These are phyloP conservation scores for Oleoguttula mirabilis DNA, from an alignment of 495 filamentous ascomycete species.

Conservation along the genomic window DNA sequence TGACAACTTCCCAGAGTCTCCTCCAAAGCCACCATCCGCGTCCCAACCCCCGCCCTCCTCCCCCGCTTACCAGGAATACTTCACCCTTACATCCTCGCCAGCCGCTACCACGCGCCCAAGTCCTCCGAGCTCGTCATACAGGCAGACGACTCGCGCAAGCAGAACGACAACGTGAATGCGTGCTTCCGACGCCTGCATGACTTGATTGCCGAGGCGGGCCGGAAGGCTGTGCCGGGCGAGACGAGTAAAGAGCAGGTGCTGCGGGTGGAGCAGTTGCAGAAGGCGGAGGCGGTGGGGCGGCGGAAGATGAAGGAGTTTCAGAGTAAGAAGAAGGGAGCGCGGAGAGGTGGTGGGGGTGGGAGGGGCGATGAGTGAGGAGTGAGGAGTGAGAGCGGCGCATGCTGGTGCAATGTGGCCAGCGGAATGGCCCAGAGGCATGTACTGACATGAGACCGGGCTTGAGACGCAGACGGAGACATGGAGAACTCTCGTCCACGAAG, in stretches of 20 bases:
- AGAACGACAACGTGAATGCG: conserved; percentile 49
- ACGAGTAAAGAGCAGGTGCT: conserved; percentile 47
- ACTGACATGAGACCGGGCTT: too few species aligned
- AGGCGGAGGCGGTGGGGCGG: conserved; percentile 56
- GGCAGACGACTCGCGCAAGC: conserved; percentile 53
- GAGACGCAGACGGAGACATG: too few species aligned
- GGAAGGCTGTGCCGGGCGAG: conserved; percentile 48
- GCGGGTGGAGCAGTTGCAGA: conserved; percentile 54
- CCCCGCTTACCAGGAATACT: conserved; percentile 56
- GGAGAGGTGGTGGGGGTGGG: conserved; percentile 35
- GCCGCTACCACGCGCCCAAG: conserved; percentile 56
- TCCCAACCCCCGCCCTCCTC: conserved; percentile 45
- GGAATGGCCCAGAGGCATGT: too few species aligned
- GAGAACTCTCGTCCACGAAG: too few species aligned
- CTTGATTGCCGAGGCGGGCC: conserved; percentile 42
- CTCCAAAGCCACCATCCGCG: conserved; percentile 74
- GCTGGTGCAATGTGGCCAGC: too few species aligned
- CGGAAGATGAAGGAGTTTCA: conserved; percentile 64
- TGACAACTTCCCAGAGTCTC: conserved; percentile 62
- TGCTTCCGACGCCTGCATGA: conserved; percentile 53
- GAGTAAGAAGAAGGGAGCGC: conserved; percentile 64
- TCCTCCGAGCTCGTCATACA: conserved; percentile 56
- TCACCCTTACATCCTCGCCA: conserved; percentile 48
- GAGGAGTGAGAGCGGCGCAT: too few species aligned
- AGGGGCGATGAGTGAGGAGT: conserved; percentile 11